These are phyloP conservation scores for Hura crepitans DNA, from an alignment of 441 rosid genomes.

Conservation along the genomic window DNA sequence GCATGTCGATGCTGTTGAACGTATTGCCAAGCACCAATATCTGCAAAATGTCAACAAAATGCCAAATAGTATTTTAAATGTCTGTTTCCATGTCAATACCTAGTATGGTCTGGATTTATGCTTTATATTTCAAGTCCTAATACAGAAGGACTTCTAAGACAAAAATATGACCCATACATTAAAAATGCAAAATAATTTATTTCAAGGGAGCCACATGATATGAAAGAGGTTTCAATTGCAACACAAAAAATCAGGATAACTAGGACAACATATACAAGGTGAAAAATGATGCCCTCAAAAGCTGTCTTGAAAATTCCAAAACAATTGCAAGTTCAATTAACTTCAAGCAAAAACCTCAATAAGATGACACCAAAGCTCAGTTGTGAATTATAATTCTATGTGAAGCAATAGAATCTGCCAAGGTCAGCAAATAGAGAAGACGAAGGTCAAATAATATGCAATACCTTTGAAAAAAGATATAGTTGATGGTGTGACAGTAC, in stretches of 20 bases:
- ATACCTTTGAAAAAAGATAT: slow-evolving; percentile 77
- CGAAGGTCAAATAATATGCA: slow-evolving; percentile 8
- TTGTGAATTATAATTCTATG: background rate
- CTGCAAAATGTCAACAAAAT: slow-evolving; percentile 31
- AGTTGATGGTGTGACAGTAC: slow-evolving; percentile 85
- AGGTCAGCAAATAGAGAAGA: background rate
- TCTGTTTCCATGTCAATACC: background rate
- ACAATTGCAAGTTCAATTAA: background rate
- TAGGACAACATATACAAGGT: background rate
- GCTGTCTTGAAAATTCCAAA: background rate
- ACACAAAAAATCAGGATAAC: background rate
- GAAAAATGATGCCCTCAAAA: background rate
- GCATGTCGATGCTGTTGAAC: slow-evolving; percentile 78
- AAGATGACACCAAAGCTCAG: background rate
- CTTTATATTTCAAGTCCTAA: background rate
- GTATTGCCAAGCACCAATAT: slow-evolving; percentile 81
- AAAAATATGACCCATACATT: background rate
- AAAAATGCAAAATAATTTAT: background rate
- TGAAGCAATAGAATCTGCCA: background rate
- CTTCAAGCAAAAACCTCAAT: background rate
- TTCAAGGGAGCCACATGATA: background rate
- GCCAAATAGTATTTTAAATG: background rate
- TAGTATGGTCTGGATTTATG: background rate
- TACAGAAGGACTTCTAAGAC: background rate
- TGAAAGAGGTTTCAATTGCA: background rate